Conservation (phyloP, 2,329 filamentous ascomycete genomes). For the Ophiostoma tasmaniense region DNA sequence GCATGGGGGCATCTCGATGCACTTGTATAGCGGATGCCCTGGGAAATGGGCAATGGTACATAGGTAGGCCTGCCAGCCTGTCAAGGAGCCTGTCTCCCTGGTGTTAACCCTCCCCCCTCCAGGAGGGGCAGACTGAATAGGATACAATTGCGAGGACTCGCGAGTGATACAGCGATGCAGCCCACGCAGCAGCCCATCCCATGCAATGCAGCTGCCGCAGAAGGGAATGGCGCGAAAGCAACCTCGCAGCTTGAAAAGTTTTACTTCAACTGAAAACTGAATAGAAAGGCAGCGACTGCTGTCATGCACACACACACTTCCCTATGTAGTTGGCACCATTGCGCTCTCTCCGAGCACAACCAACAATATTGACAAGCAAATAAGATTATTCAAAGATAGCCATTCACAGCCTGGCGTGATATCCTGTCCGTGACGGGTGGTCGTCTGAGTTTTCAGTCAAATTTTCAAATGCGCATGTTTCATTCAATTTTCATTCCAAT, state of each 20-base stretch:
- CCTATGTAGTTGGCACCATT: not conserved
- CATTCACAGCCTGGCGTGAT: constrained; percentile 15
- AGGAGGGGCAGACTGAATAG: not conserved
- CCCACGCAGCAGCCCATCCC: not conserved
- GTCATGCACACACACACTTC: not conserved
- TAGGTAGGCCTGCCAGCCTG: not conserved
- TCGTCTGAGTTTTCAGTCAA: constrained; percentile 10
- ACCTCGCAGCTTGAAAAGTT: not conserved
- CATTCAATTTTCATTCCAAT: not conserved
- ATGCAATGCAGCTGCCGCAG: not conserved
- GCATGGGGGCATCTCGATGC: constrained; percentile 3
- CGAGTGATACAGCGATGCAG: not conserved
- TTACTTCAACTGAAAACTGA: not conserved
- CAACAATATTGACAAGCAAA: not conserved
- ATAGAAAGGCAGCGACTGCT: not conserved
- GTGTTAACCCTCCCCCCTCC: too few species aligned
- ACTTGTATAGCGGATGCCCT: not conserved
- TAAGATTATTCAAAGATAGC: constrained; percentile 3
- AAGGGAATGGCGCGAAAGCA: constrained; percentile 3
- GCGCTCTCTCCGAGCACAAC: constrained; percentile 12
- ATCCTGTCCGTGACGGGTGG: constrained; percentile 17
- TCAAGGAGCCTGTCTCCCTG: not conserved
- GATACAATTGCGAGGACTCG: not conserved
- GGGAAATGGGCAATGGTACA: not conserved
- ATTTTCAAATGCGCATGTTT: not conserved